These are phyloP conservation scores for Miamiensis avidus DNA, from an alignment of 169 alveolate species.

Conservation along the genomic window DNA sequence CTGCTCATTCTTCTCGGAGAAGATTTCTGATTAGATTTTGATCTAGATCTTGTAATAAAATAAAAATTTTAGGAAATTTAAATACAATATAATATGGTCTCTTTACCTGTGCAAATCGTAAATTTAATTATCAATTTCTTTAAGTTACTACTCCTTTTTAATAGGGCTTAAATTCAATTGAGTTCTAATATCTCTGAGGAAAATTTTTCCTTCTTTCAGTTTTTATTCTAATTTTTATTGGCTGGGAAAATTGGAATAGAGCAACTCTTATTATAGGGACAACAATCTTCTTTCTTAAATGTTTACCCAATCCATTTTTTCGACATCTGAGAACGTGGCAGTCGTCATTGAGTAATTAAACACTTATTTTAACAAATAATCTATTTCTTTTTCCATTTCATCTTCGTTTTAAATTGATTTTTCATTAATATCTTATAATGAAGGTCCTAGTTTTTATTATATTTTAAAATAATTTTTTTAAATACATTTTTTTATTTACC, in stretches of 20 bases:
- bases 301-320: not conserved
- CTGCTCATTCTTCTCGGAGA: not conserved
- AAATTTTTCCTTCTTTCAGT: not conserved
- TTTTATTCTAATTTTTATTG: not conserved
- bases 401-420: too few species aligned
- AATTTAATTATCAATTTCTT: too few species aligned
- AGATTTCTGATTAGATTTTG: not conserved
- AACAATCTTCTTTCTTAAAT: not conserved
- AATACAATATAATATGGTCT: too few species aligned
- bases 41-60: not conserved
- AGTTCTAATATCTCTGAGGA: not conserved
- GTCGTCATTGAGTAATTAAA: not conserved
- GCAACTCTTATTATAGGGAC: not conserved
- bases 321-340: not conserved
- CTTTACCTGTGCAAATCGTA: too few species aligned
- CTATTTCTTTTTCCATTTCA: not conserved
- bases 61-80: too few species aligned
- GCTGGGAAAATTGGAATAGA: not conserved
- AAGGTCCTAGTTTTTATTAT: too few species aligned
- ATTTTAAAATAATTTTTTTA: too few species aligned
- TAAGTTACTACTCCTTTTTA: too few species aligned
- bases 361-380: not conserved
- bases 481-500: too few species aligned
- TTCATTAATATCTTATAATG: too few species aligned
- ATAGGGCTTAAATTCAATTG: too few species aligned